phyloP scores from a whole-genome alignment of 192 early-diverging fungal genomes.

The Coemansia sp. region DNA sequence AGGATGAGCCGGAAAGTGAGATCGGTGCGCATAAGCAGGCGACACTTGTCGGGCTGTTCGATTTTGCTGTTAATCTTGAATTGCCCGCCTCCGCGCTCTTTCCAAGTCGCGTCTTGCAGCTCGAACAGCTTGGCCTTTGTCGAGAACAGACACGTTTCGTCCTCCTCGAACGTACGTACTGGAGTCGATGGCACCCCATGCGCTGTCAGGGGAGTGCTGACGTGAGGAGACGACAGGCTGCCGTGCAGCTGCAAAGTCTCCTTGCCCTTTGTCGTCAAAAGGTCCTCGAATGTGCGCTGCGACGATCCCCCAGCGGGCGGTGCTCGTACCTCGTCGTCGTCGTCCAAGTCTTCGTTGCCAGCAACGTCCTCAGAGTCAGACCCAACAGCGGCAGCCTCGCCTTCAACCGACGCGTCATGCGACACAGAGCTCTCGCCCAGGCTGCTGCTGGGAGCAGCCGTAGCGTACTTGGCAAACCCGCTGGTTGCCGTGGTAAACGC shows the following conservation, averaged over 20 bases:
- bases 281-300: conserved; percentile 33
- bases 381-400: conserved; percentile 6
- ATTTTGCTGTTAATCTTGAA: conserved; percentile 48
- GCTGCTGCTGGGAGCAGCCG: conserved; percentile 13
- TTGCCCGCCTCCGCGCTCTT: conserved; percentile 53
- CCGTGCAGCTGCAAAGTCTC: conserved; percentile 34
- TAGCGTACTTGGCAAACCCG: conserved; percentile 52
- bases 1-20: conserved; percentile 52
- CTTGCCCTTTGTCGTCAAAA: conserved; percentile 40
- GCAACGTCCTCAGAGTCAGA: conserved; percentile 5
- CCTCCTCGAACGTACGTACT: conserved; percentile 52
- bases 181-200: conserved; percentile 11
- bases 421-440: not conserved
- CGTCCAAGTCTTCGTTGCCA: conserved; percentile 9
- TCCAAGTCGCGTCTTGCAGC: conserved; percentile 39
- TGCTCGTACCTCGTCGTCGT: not conserved
- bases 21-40: conserved; percentile 57
- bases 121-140: conserved; percentile 56
- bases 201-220: not conserved
- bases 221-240: not conserved
- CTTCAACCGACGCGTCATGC: not conserved
- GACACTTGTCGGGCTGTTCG: conserved; percentile 16
- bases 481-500: conserved; percentile 20
- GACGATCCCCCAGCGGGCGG: not conserved
- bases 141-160: conserved; percentile 47